Conservation (phyloP, 768 basidiomycete species). For the Pleurotus ostreatus region DNA sequence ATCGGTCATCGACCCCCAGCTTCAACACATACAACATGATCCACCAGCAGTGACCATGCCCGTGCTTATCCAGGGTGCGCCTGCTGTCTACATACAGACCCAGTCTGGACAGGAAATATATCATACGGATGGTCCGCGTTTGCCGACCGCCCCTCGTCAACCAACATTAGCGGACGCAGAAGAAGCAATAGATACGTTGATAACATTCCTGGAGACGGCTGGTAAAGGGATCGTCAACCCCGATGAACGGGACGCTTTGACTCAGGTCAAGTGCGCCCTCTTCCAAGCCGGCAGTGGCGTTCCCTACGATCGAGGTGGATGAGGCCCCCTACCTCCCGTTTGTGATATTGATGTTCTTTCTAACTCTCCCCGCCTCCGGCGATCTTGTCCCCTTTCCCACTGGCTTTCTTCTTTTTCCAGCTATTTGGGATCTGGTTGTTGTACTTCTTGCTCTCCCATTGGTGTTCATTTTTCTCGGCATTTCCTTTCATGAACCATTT, state of each 20-base stretch:
- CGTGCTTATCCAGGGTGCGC: conserved; percentile 5
- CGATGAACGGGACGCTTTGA: conserved; percentile 36
- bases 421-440: not conserved
- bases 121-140: conserved; percentile 7
- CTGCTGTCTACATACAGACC: conserved; percentile 6
- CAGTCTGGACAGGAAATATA: conserved; percentile 1
- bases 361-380: not conserved
- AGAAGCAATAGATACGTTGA: conserved; percentile 48
- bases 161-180: conserved; percentile 49
- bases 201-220: conserved; percentile 43
- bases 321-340: not conserved
- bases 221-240: conserved; percentile 23
- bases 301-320: conserved; percentile 6
- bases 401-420: not conserved
- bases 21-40: conserved; percentile 4
- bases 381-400: not conserved
- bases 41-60: conserved; percentile 3
- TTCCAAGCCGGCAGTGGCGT: conserved; percentile 39
- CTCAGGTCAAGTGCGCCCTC: conserved; percentile 46
- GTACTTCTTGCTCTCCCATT: not conserved
- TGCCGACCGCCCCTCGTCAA: conserved; percentile 20
- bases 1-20: conserved; percentile 2
- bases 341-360: not conserved
- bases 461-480: not conserved
- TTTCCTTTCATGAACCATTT: not conserved